Evolutionary conservation across 257 asterid species (phyloP), one percentile per base, ranked within the genome.

Genomic region (Scutellaria baicalensis): DNA sequence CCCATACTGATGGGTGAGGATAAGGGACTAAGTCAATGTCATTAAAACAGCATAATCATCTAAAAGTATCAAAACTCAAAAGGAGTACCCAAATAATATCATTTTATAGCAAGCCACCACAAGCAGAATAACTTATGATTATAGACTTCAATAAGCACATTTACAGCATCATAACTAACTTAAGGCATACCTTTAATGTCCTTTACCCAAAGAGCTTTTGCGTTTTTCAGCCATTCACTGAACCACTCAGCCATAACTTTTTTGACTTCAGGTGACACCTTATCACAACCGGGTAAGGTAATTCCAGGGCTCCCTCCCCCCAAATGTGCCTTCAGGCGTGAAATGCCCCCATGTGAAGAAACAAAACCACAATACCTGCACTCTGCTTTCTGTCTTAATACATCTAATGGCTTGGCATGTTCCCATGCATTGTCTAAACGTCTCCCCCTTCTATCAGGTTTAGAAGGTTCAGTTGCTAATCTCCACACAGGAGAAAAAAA

Each of bases 291-390:
- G 31, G 75, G 84, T 72, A 82, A 68, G 52, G 69, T 84, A 51
- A 76, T 75, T 74, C 66, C 73, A 6, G 82, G 71, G 68, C 73
- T 70, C 31, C 81, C 91, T 77, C 91, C 88, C 21, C 84, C 86
- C 63, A 85, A 77, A 79, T 85, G 91, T 35, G 86, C 88, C 84
- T 83, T 85, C 54, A 85, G 85, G 59, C 83, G 88, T 42, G 91
- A 83, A 75, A 83, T 81, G 56, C 91, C 91, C 6, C 91, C 88
- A 68, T 74, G 83, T 14, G 73, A 74, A 66, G 88, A 83, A 52
- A 83, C 50, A 77, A 74, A 85, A 64, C 88, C 86, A 66, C 91
- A 85, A 70, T 79, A 73, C 38, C 74, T 65, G 82, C 91, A 85
- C 59, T 79, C 82, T 38, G 86, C 81, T 64, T 78, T 81, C 70